These are phyloP conservation scores for Apiotrichum sp. DNA, from an alignment of 1,284 basidiomycete genomes.

Conservation along the genomic window DNA sequence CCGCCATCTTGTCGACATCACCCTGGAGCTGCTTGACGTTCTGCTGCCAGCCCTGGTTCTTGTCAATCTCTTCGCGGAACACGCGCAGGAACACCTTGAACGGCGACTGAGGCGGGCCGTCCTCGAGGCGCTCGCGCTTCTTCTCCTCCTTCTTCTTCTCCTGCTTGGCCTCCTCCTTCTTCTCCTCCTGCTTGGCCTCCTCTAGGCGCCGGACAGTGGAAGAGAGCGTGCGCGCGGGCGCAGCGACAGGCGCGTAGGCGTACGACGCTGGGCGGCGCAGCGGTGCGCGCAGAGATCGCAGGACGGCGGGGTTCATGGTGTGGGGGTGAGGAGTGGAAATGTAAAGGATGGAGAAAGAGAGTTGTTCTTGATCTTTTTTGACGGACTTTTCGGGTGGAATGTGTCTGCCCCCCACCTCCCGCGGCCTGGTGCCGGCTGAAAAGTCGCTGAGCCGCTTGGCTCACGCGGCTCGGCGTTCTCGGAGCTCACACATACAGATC, in stretches of 20 bases:
- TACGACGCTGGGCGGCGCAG: background rate
- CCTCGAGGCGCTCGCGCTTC: conserved; percentile 20
- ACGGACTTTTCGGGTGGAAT: too few species aligned
- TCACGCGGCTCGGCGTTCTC: too few species aligned
- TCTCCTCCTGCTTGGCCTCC: background rate
- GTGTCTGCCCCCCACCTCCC: too few species aligned
- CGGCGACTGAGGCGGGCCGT: conserved; percentile 68
- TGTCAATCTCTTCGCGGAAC: conserved; percentile 81
- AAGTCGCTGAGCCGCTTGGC: too few species aligned
- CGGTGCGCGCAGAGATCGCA: background rate
- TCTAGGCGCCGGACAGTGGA: conserved; percentile 3
- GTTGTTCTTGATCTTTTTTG: too few species aligned
- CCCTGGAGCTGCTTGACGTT: conserved; percentile 96
- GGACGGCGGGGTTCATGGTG: background rate
- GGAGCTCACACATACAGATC: too few species aligned
- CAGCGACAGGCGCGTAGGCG: too few species aligned
- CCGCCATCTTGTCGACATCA: conserved; percentile 93
- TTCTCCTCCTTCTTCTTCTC: conserved; percentile 16
- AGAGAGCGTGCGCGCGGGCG: background rate
- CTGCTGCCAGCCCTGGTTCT: conserved; percentile 90
- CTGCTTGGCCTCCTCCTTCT: conserved; percentile 7
- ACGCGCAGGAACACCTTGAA: conserved; percentile 96
- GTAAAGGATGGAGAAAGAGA: background rate
- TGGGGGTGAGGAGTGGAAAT: background rate
- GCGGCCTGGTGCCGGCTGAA: too few species aligned